phyloP scores from a whole-genome alignment of 108 stramenopile genomes.

The Nannochloropsis salina region DNA sequence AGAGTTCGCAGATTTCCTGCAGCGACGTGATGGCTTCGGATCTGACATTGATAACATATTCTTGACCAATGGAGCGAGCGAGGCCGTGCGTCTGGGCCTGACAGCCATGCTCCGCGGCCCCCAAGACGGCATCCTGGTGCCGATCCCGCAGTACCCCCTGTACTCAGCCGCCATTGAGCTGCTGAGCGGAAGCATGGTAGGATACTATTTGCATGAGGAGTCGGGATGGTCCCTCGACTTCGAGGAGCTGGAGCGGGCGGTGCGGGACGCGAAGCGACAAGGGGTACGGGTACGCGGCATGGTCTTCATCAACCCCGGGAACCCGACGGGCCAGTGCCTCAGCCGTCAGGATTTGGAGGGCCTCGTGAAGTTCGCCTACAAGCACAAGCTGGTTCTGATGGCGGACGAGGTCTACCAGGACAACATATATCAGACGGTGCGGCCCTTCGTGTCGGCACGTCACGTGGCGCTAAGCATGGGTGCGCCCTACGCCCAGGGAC shows the following conservation, averaged over 20 bases:
- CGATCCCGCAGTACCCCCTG: constrained; percentile 93
- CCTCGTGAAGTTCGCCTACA: constrained; percentile 68
- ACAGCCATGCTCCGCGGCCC: constrained; percentile 66
- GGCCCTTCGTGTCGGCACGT: constrained; percentile 65
- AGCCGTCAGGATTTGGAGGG: constrained; percentile 64
- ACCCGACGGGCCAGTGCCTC: constrained; percentile 85
- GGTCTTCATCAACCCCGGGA: constrained; percentile 92
- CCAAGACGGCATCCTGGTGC: constrained; percentile 80
- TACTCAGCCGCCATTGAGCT: constrained; percentile 78
- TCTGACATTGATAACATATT: constrained; percentile 73
- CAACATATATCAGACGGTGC: constrained; percentile 75
- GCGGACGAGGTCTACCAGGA: constrained; percentile 96
- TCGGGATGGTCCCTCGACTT: constrained; percentile 71
- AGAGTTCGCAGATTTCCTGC: constrained; percentile 73
- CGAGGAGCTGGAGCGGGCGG: constrained; percentile 61
- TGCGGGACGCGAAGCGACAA: constrained; percentile 65
- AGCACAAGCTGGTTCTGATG: constrained; percentile 68
- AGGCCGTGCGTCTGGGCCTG: constrained; percentile 65
- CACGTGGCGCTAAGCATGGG: constrained; percentile 44
- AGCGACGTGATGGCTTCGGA: constrained; percentile 68
- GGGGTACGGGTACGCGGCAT: constrained; percentile 62
- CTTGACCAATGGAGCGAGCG: constrained; percentile 86
- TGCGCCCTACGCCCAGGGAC: constrained; percentile 40
- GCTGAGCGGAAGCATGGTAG: constrained; percentile 70
- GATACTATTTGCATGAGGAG: constrained; percentile 74